These are phyloP conservation scores for Fusarium sp. DNA, from an alignment of 2,329 filamentous ascomycete genomes.

Conservation along the genomic window DNA sequence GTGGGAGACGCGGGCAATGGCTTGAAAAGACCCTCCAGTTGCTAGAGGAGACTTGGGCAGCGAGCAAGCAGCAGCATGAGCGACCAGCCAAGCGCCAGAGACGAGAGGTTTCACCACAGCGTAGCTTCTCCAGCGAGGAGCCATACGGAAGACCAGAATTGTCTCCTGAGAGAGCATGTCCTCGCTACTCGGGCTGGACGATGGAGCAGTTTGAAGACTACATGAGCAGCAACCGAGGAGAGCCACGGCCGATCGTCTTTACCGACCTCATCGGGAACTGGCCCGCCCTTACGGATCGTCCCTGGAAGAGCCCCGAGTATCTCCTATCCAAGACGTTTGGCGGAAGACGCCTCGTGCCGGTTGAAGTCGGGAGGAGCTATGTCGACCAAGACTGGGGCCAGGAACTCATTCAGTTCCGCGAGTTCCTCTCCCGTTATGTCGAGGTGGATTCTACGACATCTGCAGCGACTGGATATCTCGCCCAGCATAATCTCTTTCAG, in stretches of 20 bases:
- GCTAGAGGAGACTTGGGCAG: conserved; percentile 48
- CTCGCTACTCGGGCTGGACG: conserved; percentile 54
- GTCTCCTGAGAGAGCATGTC: conserved; percentile 37
- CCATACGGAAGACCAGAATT: conserved; percentile 44
- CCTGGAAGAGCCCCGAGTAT: conserved; percentile 81
- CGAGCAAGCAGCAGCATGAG: conserved; percentile 13
- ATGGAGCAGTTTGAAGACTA: conserved; percentile 71
- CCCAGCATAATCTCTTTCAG: conserved; percentile 87
- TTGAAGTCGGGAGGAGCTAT: conserved; percentile 89
- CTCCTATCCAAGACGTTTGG: conserved; percentile 78
- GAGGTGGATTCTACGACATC: conserved; percentile 12
- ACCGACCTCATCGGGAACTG: conserved; percentile 71
- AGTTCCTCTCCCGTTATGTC: conserved; percentile 76
- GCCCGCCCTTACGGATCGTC: conserved; percentile 76
- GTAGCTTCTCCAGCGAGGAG: conserved; percentile 43
- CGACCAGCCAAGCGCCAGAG: conserved; percentile 38
- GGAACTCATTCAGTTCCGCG: conserved; percentile 77
- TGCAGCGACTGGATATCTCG: conserved; percentile 78
- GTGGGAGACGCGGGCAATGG: conserved; percentile 59
- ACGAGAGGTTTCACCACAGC: not conserved
- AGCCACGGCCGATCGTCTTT: conserved; percentile 75
- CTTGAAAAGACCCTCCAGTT: conserved; percentile 62
- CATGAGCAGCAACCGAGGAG: conserved; percentile 58
- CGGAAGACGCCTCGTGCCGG: conserved; percentile 83
- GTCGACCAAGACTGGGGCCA: conserved; percentile 89